phyloP scores from a whole-genome alignment of 1,284 basidiomycete species.

The Tranzscheliella williamsii region DNA sequence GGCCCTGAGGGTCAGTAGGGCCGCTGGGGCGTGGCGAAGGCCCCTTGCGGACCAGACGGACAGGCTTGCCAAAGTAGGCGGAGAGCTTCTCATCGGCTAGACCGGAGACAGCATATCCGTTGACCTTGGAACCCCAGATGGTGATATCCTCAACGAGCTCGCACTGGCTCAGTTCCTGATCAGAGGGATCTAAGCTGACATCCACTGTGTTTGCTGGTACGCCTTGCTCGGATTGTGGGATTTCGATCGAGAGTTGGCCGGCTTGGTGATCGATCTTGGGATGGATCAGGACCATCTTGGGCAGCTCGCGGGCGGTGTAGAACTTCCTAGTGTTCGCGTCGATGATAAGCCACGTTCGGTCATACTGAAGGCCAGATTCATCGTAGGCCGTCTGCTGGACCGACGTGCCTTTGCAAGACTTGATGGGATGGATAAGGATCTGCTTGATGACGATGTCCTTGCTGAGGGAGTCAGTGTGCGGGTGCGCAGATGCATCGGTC shows the following conservation, averaged over 20 bases:
- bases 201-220: slow-evolving; percentile 18
- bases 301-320: slow-evolving; percentile 50
- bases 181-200: slow-evolving; percentile 31
- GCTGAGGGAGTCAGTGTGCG: slow-evolving; percentile 28
- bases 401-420: slow-evolving; percentile 48
- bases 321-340: slow-evolving; percentile 41
- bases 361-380: slow-evolving; percentile 44
- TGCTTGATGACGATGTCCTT: slow-evolving; percentile 30
- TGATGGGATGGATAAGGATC: slow-evolving; percentile 53
- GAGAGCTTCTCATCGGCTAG: slow-evolving; percentile 48
- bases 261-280: slow-evolving; percentile 29
- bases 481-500: slow-evolving; percentile 6
- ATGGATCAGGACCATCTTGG: slow-evolving; percentile 53
- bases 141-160: slow-evolving; percentile 45
- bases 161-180: slow-evolving; percentile 17
- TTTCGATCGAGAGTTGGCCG: slow-evolving; percentile 37
- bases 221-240: slow-evolving; percentile 40
- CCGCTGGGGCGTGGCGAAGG: slow-evolving; percentile 25
- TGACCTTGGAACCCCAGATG: slow-evolving; percentile 45
- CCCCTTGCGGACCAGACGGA: slow-evolving; percentile 48
- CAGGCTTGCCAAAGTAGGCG: slow-evolving; percentile 47
- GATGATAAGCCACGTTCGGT: slow-evolving; percentile 56
- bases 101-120: slow-evolving; percentile 47
- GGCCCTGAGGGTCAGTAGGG: slow-evolving; percentile 25
- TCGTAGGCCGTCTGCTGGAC: slow-evolving; percentile 40